These are phyloP conservation scores for Chrysoporthe austroafricana DNA, from an alignment of 2,329 filamentous ascomycete genomes.

Conservation along the genomic window DNA sequence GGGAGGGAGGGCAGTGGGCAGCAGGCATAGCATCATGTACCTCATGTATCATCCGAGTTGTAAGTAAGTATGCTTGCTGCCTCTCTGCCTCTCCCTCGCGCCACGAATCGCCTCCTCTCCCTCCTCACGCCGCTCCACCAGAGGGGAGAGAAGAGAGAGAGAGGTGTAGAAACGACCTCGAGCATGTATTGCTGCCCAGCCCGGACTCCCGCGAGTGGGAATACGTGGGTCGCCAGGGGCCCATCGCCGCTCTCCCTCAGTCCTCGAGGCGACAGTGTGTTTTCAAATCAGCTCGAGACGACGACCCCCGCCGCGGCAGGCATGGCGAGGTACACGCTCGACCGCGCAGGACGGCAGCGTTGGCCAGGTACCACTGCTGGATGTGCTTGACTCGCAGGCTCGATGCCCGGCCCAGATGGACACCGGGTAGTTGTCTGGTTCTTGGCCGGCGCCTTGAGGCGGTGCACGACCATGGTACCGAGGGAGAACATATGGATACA, in stretches of 20 bases:
- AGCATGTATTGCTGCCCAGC: slow-evolving; percentile 7
- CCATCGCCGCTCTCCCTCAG: neutral
- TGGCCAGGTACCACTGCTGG: neutral
- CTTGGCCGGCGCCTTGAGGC: neutral
- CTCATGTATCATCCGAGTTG: neutral
- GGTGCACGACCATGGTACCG: neutral
- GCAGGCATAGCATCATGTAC: neutral
- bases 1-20: neutral
- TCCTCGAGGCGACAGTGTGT: neutral
- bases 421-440: no score
- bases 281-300: neutral
- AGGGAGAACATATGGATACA: neutral
- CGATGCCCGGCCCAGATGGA: neutral
- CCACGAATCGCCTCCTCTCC: neutral
- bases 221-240: slow-evolving; percentile 9
- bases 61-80: no score
- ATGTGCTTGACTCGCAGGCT: neutral
- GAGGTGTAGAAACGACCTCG: neutral
- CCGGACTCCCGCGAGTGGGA: neutral
- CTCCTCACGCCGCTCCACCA: neutral
- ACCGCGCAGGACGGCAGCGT: neutral
- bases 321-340: no score
- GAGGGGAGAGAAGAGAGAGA: neutral
- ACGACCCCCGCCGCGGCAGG: neutral
- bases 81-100: neutral